These are phyloP conservation scores for Guillardia theta DNA, from an alignment of 78 protist genomes.

Conservation along the genomic window DNA sequence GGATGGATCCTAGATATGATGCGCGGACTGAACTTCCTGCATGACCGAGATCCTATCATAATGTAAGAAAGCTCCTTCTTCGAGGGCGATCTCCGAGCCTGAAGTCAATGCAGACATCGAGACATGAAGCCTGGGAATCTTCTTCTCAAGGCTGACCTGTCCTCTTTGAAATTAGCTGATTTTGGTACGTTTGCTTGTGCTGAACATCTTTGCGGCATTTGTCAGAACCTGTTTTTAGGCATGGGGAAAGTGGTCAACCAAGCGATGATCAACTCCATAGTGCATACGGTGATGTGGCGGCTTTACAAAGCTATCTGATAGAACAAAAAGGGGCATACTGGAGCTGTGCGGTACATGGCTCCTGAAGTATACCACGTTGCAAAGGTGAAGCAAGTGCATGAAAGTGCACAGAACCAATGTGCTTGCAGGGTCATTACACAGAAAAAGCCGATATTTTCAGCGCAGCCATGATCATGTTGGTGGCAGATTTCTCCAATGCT, in stretches of 20 bases:
- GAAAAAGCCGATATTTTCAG: too few relatives aligned
- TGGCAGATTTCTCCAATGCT: too few relatives aligned
- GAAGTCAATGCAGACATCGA: background rate
- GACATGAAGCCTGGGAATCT: background rate
- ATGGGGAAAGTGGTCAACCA: background rate
- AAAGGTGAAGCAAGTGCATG: too few relatives aligned
- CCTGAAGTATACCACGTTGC: background rate
- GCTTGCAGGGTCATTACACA: too few relatives aligned
- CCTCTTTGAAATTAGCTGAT: background rate
- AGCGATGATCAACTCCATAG: background rate
- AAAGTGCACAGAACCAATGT: too few relatives aligned
- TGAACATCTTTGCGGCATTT: too few relatives aligned
- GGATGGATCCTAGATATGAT: background rate
- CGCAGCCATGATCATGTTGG: too few relatives aligned
- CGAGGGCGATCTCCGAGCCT: background rate
- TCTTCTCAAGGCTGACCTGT: background rate
- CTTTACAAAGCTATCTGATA: background rate
- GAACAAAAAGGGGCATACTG: background rate
- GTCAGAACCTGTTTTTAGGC: too few relatives aligned
- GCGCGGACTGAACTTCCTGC: background rate
- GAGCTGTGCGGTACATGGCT: background rate
- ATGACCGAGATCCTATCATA: background rate
- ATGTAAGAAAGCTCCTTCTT: background rate
- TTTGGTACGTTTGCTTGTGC: too few relatives aligned
- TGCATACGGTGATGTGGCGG: too few relatives aligned